Percentiles rank a stretch among this genome's conserved stretches.
Evolutionary conservation across 1,284 basidiomycete species (phyloP).

Genomic region (Agroathelia rolfsii): DNA sequence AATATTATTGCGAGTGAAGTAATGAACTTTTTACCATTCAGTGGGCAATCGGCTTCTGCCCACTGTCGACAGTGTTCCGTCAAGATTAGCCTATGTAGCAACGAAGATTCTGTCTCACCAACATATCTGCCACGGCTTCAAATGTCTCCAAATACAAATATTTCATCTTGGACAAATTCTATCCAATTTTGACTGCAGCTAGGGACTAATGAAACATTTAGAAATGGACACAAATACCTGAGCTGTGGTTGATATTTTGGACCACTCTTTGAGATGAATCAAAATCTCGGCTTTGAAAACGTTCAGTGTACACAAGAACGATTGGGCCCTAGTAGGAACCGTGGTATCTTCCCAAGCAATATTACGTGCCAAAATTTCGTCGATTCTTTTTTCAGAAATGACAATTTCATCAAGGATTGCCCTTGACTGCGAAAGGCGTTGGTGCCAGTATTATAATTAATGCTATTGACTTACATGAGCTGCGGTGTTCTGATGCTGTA

Average conservation of each 20-base stretch:
- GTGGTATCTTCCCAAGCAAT: conserved; percentile 34
- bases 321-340: conserved; percentile 39
- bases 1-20: conserved; percentile 10
- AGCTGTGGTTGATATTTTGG: conserved; percentile 14
- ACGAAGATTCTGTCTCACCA: conserved; percentile 43
- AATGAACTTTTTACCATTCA: conserved; percentile 43
- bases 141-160: conserved; percentile 47
- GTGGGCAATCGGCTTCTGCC: conserved; percentile 62
- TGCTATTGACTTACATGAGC: too few species aligned
- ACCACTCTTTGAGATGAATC: conserved; percentile 54
- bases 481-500: too few species aligned
- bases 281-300: conserved; percentile 65
- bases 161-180: conserved; percentile 42
- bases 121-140: conserved; percentile 66
- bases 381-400: conserved; percentile 37
- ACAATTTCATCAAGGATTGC: conserved; percentile 31
- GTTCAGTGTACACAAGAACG: conserved; percentile 51
- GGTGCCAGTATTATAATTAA: too few species aligned
- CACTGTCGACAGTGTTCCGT: conserved; percentile 36
- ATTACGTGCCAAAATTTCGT: conserved; percentile 30
- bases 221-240: conserved; percentile 13
- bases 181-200: too few species aligned
- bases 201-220: conserved; percentile 11
- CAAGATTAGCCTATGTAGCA: conserved; percentile 12
- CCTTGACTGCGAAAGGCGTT: conserved; percentile 12